These are phyloP conservation scores for Globisporangium carolinianum DNA, from an alignment of 352 stramenopile species.

Conservation along the genomic window DNA sequence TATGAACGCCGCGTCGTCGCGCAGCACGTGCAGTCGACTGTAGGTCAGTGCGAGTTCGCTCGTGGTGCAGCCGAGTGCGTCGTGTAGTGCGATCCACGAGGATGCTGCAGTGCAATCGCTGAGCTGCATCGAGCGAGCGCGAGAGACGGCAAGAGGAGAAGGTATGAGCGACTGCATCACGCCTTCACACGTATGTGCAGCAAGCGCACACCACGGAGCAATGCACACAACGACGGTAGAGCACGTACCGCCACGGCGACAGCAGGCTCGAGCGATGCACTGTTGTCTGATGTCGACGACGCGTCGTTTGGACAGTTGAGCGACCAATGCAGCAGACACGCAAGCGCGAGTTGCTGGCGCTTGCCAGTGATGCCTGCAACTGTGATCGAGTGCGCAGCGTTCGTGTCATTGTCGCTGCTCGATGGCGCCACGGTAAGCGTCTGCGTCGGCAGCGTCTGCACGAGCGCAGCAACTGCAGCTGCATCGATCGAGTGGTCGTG, in stretches of 20 bases:
- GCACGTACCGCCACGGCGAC: slow-evolving; percentile 14
- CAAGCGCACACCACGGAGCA: background rate
- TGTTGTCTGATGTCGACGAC: background rate
- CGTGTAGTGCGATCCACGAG: slow-evolving; percentile 28
- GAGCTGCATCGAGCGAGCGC: slow-evolving; percentile 8
- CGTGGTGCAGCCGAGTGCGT: slow-evolving; percentile 36
- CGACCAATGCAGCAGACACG: slow-evolving; percentile 45
- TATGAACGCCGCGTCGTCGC: slow-evolving; percentile 16
- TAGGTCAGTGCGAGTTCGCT: slow-evolving; percentile 19
- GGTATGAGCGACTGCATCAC: too few species aligned
- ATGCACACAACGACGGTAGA: too few species aligned
- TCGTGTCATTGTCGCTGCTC: background rate
- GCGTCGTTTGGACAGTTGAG: slow-evolving; percentile 14
- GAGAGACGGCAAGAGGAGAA: background rate
- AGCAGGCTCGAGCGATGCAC: slow-evolving; percentile 11
- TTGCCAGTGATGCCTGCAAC: slow-evolving; percentile 24
- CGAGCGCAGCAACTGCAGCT: slow-evolving; percentile 7
- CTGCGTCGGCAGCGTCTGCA: background rate
- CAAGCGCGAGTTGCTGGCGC: slow-evolving; percentile 42
- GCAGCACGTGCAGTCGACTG: slow-evolving; percentile 16
- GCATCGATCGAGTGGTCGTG: slow-evolving; percentile 4
- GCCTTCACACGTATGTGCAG: background rate
- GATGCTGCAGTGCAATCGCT: slow-evolving; percentile 20
- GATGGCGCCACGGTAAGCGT: background rate
- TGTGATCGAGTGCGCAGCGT: background rate